Percentiles rank a stretch among this genome's conserved stretches.
These are phyloP conservation scores for Phlebopus sp. DNA, from an alignment of 1,284 basidiomycete species.

Conservation along the genomic window DNA sequence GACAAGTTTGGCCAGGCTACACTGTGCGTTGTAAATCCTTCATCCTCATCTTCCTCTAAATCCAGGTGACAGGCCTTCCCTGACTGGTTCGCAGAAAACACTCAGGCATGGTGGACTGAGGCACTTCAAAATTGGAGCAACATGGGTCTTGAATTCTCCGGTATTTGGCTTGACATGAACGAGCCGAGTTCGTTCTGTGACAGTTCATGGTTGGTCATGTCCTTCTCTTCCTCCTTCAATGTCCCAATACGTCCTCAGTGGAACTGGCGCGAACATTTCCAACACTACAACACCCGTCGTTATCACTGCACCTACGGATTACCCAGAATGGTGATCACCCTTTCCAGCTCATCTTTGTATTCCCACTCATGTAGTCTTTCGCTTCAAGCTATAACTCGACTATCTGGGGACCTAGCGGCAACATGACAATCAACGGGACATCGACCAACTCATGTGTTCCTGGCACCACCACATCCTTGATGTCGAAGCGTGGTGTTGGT, in stretches of 20 bases:
- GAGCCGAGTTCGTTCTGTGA: constrained; percentile 61
- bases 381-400: constrained; percentile 52
- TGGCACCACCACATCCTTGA: not conserved
- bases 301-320: constrained; percentile 50
- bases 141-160: constrained; percentile 54
- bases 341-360: not conserved
- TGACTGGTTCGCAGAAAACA: constrained; percentile 62
- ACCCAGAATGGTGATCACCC: constrained; percentile 51
- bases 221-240: not conserved
- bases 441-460: constrained; percentile 43
- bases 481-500: constrained; percentile 14
- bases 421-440: constrained; percentile 63
- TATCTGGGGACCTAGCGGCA: constrained; percentile 62
- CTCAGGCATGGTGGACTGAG: constrained; percentile 53
- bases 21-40: constrained; percentile 30
- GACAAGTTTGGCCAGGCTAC: constrained; percentile 57
- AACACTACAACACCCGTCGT: constrained; percentile 23
- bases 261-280: constrained; percentile 46
- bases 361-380: not conserved
- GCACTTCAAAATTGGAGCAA: constrained; percentile 55
- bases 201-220: constrained; percentile 51
- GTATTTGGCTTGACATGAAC: constrained; percentile 75
- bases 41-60: not conserved
- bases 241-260: constrained; percentile 32
- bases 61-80: constrained; percentile 45